Conservation (phyloP, 441 rosid species). For the Flueggea neowawraea region DNA sequence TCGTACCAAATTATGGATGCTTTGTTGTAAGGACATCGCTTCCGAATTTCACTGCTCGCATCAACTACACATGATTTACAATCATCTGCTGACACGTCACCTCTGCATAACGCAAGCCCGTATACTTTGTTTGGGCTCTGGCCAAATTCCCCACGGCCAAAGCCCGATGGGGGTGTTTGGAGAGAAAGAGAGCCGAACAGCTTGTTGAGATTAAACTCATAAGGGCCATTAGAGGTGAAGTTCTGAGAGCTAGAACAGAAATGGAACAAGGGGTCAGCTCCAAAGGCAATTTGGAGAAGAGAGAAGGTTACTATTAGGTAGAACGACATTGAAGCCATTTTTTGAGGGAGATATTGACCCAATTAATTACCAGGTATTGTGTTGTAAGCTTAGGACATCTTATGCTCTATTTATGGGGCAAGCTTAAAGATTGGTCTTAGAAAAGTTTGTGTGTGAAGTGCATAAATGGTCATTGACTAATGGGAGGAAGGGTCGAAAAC, state of each 20-base stretch:
- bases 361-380: neutral
- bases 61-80: constrained; percentile 52
- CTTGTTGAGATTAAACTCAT: constrained; percentile 39
- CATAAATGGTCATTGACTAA: too few relatives aligned
- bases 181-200: constrained; percentile 34
- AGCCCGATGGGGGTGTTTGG: constrained; percentile 48
- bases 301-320: constrained; percentile 7
- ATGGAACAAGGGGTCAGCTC: constrained; percentile 39
- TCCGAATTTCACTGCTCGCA: constrained; percentile 49
- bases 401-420: too few relatives aligned
- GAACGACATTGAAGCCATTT: constrained; percentile 1
- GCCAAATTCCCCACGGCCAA: constrained; percentile 31
- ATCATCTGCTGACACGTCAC: constrained; percentile 50
- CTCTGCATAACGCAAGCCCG: constrained; percentile 70
- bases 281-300: constrained; percentile 19
- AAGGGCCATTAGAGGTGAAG: constrained; percentile 47
- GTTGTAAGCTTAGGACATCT: too few relatives aligned
- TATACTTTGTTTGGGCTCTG: constrained; percentile 21
- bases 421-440: too few relatives aligned
- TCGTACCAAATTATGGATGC: constrained; percentile 79
- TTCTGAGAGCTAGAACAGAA: constrained; percentile 50
- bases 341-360: neutral
- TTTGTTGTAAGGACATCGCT: constrained; percentile 53
- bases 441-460: too few relatives aligned
- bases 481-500: too few relatives aligned